Percentiles rank a stretch among this genome's conserved stretches.
phyloP scores from a whole-genome alignment of 202 grass and related monocot genomes.

The Brachypodium distachyon region DNA sequence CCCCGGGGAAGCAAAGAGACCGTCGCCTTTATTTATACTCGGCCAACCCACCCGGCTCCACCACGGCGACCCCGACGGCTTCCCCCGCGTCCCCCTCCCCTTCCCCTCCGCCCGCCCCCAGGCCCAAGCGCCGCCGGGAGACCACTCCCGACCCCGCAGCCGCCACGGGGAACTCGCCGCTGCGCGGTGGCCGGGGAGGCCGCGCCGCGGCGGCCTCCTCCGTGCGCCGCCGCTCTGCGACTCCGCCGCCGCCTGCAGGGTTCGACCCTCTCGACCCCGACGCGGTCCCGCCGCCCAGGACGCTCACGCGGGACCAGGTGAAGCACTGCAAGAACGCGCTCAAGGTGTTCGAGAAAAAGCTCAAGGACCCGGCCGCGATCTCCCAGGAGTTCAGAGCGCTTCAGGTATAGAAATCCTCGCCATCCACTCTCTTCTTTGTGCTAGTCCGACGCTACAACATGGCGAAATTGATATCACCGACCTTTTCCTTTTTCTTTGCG shows the following conservation, averaged over 20 bases:
- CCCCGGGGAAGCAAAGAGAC: neutral
- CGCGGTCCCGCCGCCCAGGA: neutral
- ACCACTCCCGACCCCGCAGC: neutral
- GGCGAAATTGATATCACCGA: neutral
- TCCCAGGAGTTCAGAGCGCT: constrained; percentile 44
- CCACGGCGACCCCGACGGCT: constrained; percentile 39
- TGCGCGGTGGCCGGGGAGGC: constrained; percentile 14
- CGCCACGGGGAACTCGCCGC: constrained; percentile 8
- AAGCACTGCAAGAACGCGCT: constrained; percentile 45
- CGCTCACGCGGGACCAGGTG: constrained; percentile 11
- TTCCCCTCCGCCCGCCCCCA: constrained; percentile 5
- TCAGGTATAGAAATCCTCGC: constrained; percentile 22
- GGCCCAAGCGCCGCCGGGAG: constrained; percentile 19
- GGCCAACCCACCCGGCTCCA: no score
- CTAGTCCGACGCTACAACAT: neutral
- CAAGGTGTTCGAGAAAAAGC: constrained; percentile 46
- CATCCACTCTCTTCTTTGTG: neutral
- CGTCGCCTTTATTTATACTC: neutral
- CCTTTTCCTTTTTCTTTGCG: neutral
- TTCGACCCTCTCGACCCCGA: constrained; percentile 6
- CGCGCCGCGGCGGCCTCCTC: neutral
- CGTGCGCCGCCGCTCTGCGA: neutral
- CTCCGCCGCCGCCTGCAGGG: neutral
- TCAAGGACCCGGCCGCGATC: constrained; percentile 13
- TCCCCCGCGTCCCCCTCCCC: constrained; percentile 17